Conservation (phyloP, 2,329 filamentous ascomycete genomes). For the Cryphonectria japonica region DNA sequence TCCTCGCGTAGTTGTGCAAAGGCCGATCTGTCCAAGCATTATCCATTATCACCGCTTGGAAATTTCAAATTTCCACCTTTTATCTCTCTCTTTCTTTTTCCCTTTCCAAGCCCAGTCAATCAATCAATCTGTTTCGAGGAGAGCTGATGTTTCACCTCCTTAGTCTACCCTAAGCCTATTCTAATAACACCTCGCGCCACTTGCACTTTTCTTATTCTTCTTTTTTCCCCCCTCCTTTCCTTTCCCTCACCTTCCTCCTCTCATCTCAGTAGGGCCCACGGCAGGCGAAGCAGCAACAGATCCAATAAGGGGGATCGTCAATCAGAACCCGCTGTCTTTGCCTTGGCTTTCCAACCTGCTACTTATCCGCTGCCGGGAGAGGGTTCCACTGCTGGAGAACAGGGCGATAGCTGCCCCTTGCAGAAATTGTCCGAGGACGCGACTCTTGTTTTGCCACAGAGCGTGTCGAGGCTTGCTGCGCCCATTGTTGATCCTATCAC, state of each 20-base stretch:
- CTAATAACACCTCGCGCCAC: background rate
- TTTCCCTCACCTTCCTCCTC: background rate
- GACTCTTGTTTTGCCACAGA: constrained; percentile 3
- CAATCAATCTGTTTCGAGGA: background rate
- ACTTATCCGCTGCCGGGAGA: background rate
- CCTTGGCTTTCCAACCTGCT: background rate
- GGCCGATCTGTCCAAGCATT: background rate
- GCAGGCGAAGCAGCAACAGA: background rate
- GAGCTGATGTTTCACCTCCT: background rate
- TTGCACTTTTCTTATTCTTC: too few relatives aligned
- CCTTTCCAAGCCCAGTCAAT: background rate
- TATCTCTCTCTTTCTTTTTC: background rate
- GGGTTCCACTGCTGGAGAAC: background rate
- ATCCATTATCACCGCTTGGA: background rate
- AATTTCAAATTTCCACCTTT: background rate
- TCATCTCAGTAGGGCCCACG: background rate
- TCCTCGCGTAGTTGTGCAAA: background rate
- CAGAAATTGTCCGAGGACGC: background rate
- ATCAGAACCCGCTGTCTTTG: background rate
- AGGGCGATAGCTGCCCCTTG: constrained; percentile 2
- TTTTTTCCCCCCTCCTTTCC: background rate
- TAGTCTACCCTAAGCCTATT: background rate
- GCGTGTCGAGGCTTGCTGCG: background rate
- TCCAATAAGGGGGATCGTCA: background rate
- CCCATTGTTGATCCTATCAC: background rate